phyloP scores from a whole-genome alignment of 768 basidiomycete genomes.

The Trametes sanguinea region DNA sequence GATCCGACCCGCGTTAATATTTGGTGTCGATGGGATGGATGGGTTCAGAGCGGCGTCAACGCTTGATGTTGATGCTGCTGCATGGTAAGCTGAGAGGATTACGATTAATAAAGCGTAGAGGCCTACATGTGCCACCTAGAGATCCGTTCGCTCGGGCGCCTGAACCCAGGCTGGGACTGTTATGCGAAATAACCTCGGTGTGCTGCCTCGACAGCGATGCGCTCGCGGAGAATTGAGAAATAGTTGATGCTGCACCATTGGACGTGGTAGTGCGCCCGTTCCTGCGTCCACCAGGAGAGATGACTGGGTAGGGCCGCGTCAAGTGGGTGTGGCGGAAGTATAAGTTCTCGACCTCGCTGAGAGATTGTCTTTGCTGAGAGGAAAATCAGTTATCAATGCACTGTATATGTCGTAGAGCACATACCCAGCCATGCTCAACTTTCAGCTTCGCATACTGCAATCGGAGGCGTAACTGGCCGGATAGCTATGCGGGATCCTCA shows the following conservation, averaged over 20 bases:
- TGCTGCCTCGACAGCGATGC: neutral
- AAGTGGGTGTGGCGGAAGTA: slow-evolving; percentile 73
- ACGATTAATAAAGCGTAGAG: no score
- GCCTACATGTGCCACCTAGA: slow-evolving; percentile 4
- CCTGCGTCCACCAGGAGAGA: slow-evolving; percentile 22
- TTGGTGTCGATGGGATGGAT: slow-evolving; percentile 12
- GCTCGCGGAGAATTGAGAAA: neutral
- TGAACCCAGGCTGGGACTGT: neutral
- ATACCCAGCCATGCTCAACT: slow-evolving; percentile 81
- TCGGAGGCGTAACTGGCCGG: slow-evolving; percentile 70
- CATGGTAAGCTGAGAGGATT: neutral
- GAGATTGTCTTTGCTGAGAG: slow-evolving; percentile 68
- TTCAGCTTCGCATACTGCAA: slow-evolving; percentile 78
- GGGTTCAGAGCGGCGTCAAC: neutral
- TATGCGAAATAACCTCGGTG: neutral
- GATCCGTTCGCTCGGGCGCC: neutral
- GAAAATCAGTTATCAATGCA: neutral
- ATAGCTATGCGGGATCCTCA: slow-evolving; percentile 46
- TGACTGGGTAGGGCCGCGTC: slow-evolving; percentile 21
- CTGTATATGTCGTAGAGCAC: slow-evolving; percentile 23
- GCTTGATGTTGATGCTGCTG: slow-evolving; percentile 10
- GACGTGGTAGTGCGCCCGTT: slow-evolving; percentile 9
- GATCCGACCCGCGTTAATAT: neutral
- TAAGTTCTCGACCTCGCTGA: slow-evolving; percentile 82
- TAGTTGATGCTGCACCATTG: neutral